A percentile compares a stretch with the other conserved stretches of the same genome.
Conservation (phyloP, 306 rosid species). For the Nissolia schottii region DNA sequence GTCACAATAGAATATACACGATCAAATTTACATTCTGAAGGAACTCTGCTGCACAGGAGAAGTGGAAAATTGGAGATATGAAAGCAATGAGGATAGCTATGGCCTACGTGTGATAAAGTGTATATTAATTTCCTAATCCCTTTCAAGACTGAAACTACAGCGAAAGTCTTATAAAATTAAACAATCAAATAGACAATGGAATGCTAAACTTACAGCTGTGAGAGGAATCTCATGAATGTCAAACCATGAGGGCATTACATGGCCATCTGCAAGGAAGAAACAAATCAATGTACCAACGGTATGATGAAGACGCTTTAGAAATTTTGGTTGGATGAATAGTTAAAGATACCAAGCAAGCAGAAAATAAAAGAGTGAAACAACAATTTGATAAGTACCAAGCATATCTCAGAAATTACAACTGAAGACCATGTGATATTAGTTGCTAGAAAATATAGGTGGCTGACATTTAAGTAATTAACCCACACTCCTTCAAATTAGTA, state of each 20-base stretch:
- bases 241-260: constrained; percentile 76
- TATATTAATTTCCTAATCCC: neutral
- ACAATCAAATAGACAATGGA: neutral
- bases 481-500: neutral
- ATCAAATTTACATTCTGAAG: neutral
- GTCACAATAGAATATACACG: neutral
- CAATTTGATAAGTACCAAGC: neutral
- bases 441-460: no score
- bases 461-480: no score
- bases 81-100: neutral
- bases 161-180: neutral
- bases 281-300: neutral
- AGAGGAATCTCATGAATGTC: constrained; percentile 70
- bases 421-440: no score
- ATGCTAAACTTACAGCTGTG: constrained; percentile 54
- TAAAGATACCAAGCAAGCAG: neutral
- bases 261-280: constrained; percentile 48
- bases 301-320: neutral
- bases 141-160: neutral
- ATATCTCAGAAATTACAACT: neutral
- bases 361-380: neutral
- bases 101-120: neutral
- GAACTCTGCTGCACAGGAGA: neutral
- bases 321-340: neutral
- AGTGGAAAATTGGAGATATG: neutral